Evolutionary conservation across 2,329 filamentous ascomycete genomes (phyloP).

Genomic region (Corynespora cassiicola): DNA sequence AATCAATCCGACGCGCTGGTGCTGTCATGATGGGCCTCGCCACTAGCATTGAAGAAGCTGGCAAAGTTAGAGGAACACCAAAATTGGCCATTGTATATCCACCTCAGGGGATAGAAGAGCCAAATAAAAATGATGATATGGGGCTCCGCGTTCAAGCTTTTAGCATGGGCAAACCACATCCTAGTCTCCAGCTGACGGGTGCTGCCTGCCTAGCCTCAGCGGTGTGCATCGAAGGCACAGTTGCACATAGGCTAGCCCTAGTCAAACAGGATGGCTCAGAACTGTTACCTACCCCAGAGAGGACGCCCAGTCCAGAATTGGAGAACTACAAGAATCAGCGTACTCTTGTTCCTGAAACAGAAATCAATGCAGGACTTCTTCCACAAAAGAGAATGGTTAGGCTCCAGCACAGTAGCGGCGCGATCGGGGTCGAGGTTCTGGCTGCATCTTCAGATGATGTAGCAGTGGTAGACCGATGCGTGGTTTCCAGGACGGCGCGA

Average conservation of each 20-base stretch:
- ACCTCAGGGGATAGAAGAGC: conserved; percentile 1
- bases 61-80: conserved; percentile 60
- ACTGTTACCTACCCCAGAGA: conserved; percentile 11
- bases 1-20: conserved; percentile 62
- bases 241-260: conserved; percentile 24
- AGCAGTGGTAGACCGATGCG: conserved; percentile 28
- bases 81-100: conserved; percentile 64
- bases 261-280: conserved; percentile 3
- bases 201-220: conserved; percentile 38
- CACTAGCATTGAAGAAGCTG: conserved; percentile 39
- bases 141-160: conserved; percentile 31
- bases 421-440: conserved; percentile 31
- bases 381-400: no score
- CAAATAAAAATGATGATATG: conserved; percentile 7
- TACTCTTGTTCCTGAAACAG: no score
- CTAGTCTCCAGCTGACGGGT: conserved; percentile 40
- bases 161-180: conserved; percentile 41
- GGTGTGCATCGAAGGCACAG: conserved; percentile 33
- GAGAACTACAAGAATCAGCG: no score
- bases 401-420: conserved; percentile 34
- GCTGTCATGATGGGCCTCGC: conserved; percentile 66
- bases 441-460: conserved; percentile 19
- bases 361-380: no score
- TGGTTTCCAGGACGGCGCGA: conserved; percentile 40
- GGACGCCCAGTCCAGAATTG: conserved; percentile 20